Base-by-base conservation (phyloP, 2,329 filamentous ascomycete genomes). In the Ceratocystis eucalypticola region DNA sequence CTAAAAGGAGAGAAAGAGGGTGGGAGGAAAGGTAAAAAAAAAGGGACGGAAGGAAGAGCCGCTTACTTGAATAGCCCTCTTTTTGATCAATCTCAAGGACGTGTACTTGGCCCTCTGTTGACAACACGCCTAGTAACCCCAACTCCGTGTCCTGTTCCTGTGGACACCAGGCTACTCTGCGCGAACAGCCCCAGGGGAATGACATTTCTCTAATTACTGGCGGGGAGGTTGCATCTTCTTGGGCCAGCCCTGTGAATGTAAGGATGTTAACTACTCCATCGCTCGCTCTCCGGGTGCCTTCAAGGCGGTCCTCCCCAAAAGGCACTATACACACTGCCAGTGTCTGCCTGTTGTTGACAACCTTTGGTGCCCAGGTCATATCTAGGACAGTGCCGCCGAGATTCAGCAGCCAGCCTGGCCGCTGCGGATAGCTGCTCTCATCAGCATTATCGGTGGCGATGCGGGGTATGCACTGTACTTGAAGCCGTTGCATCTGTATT, bases 101-200 rank as follows among this genome's bases (percentile, higher is more conserved):
- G 33, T 79, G 77, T 0, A 83, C 77, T 15, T 74, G 77, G 0
- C 82, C 82, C 68, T 84, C 80, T 0, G 76, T 75, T 50, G 78
- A 81, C 2, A 85, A 74, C 0, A 82, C 72, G 79, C 82, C 30
- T 84, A 67, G 69, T 70, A 82, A 57, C 57, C 78, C 73, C 68
- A 77, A 67, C 1, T 73, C 71, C 3, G 69, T 69, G 1, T 72
- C 70, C 22, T 76, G 71, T 2, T 74, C 72, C 0, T 80, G 73
- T 0, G 82, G 81, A 66, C 80, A 83, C 81, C 82, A 85, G 68
- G 77, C 77, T 37, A 84, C 73, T 41, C 79, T 77, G 66, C 75
- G 77, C 1, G 77, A 78, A 50, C 81, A 76, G 1, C 82, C 82
- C 74, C 77, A 80, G 48, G 80, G 75, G 17, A 82, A 77, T 68